phyloP scores from a whole-genome alignment of 441 rosid species.

The Erodium texanum region DNA sequence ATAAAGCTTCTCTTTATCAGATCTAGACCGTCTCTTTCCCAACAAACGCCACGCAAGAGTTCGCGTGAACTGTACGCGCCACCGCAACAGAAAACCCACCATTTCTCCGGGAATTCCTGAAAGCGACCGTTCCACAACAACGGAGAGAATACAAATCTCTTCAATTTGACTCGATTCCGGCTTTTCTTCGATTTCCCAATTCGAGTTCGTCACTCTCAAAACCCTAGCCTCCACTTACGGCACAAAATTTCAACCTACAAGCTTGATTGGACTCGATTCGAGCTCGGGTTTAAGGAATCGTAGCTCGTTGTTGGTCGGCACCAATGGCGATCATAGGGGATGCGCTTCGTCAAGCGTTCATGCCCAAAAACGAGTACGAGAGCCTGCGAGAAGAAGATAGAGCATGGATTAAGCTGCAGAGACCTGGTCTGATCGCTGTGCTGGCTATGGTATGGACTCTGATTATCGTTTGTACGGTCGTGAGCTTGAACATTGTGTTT shows the following conservation, averaged over 20 bases:
- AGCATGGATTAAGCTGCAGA: slow-evolving; percentile 65
- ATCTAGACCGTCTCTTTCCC: neutral
- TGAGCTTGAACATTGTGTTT: slow-evolving; percentile 70
- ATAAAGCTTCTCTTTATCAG: no score
- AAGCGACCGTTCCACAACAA: neutral
- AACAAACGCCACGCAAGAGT: neutral
- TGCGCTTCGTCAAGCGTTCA: slow-evolving; percentile 80
- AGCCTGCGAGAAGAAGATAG: slow-evolving; percentile 67
- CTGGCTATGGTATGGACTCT: slow-evolving; percentile 33
- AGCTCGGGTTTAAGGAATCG: neutral
- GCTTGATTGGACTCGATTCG: neutral
- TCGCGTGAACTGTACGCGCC: neutral
- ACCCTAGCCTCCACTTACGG: neutral
- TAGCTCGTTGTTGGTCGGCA: neutral
- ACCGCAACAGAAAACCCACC: neutral
- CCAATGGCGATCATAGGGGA: slow-evolving; percentile 66
- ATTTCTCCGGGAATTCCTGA: neutral
- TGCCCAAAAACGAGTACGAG: slow-evolving; percentile 82
- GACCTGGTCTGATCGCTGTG: slow-evolving; percentile 31
- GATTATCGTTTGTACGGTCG: slow-evolving; percentile 38
- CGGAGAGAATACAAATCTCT: neutral
- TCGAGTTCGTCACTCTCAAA: neutral
- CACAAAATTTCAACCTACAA: neutral
- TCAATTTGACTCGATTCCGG: neutral
- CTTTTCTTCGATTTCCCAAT: neutral